phyloP scores from a whole-genome alignment of 805 yeast species.

The Zygotorulaspora sp. region DNA sequence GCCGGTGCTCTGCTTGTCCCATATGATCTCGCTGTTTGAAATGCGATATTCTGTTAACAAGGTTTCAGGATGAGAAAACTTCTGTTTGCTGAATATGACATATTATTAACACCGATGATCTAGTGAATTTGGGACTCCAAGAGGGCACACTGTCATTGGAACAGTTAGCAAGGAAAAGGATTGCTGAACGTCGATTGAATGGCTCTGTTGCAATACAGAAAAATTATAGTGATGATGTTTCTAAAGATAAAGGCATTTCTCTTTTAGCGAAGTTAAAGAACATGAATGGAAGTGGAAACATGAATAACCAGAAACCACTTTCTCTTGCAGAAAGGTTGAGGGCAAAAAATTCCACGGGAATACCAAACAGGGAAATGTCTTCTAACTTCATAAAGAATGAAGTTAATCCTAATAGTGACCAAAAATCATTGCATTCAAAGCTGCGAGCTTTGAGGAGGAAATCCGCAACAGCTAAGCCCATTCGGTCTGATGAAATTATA shows the following conservation, averaged over 20 bases:
- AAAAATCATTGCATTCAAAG: slow-evolving; percentile 13
- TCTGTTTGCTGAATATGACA: slow-evolving; percentile 2
- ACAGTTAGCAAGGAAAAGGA: slow-evolving; percentile 15
- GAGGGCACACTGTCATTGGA: slow-evolving; percentile 15
- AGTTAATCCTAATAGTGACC: too few relatives aligned
- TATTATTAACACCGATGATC: slow-evolving; percentile 13
- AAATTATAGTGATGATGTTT: neutral
- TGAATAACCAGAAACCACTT: neutral
- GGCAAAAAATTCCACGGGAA: too few relatives aligned
- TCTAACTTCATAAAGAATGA: too few relatives aligned
- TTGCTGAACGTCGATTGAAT: slow-evolving; percentile 6
- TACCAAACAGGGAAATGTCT: too few relatives aligned
- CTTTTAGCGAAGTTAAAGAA: slow-evolving; percentile 12
- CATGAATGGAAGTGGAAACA: neutral
- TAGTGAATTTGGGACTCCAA: slow-evolving; percentile 11
- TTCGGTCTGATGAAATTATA: too few relatives aligned
- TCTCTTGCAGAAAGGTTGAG: slow-evolving; percentile 10
- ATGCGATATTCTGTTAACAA: slow-evolving; percentile 1
- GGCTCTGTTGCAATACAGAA: neutral
- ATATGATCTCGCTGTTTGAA: slow-evolving; percentile 1
- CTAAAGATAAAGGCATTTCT: slow-evolving; percentile 9
- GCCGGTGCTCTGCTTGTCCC: neutral
- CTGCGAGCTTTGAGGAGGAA: slow-evolving; percentile 12
- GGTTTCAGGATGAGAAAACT: slow-evolving; percentile 2
- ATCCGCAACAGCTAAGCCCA: neutral